phyloP scores from a whole-genome alignment of 495 filamentous ascomycete genomes.

The Arthonia radiata region DNA sequence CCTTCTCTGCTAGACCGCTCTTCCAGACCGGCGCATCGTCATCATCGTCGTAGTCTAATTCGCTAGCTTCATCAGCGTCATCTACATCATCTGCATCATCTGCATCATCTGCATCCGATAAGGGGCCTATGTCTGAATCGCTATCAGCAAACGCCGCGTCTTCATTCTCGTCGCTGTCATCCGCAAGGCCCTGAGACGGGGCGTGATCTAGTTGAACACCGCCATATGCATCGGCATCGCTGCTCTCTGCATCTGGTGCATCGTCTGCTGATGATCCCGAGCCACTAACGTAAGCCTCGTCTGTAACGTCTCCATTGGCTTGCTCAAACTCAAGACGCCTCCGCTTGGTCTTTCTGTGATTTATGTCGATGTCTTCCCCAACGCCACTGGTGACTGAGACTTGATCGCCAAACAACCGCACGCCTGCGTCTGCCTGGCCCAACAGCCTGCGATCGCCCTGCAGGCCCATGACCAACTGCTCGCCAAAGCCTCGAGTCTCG shows the following conservation, averaged over 20 bases:
- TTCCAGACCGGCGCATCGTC: slow-evolving; percentile 58
- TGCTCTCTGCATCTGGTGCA: slow-evolving; percentile 28
- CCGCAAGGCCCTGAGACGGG: too few species aligned
- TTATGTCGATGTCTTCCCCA: slow-evolving; percentile 25
- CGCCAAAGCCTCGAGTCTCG: slow-evolving; percentile 62
- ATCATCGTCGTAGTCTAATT: slow-evolving; percentile 31
- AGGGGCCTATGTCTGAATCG: slow-evolving; percentile 81
- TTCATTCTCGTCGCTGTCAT: slow-evolving; percentile 26
- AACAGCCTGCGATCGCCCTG: slow-evolving; percentile 61
- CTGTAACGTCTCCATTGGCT: slow-evolving; percentile 18
- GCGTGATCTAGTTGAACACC: too few species aligned
- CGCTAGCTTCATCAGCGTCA: slow-evolving; percentile 28
- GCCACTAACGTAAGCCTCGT: slow-evolving; percentile 20
- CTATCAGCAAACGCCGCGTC: slow-evolving; percentile 78
- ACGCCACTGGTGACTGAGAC: slow-evolving; percentile 37
- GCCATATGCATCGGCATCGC: slow-evolving; percentile 22
- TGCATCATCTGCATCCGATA: slow-evolving; percentile 44
- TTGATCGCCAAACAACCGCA: slow-evolving; percentile 63
- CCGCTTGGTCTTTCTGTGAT: too few species aligned
- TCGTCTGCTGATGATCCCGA: slow-evolving; percentile 14
- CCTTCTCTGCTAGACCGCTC: slow-evolving; percentile 53
- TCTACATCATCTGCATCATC: slow-evolving; percentile 36
- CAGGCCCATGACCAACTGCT: slow-evolving; percentile 74
- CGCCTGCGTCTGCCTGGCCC: slow-evolving; percentile 55
- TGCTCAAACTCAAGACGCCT: slow-evolving; percentile 13